phyloP scores from a whole-genome alignment of 2,329 filamentous ascomycete species.

The Colletotrichum somersetense region DNA sequence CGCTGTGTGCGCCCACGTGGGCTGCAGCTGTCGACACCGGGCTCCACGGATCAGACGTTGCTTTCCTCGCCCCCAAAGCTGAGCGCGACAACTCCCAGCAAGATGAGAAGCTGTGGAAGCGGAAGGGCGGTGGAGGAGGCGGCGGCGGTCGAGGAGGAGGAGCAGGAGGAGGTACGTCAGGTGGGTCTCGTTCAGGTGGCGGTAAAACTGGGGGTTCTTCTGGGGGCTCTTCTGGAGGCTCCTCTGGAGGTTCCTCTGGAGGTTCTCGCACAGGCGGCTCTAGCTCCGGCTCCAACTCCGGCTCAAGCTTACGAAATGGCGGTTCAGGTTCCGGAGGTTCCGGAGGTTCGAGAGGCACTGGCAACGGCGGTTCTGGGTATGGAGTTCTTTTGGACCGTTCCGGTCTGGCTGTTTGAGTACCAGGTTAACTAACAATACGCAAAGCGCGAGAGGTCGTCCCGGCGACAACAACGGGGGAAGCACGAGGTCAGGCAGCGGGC shows the following conservation, averaged over 20 bases:
- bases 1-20: slow-evolving; percentile 43
- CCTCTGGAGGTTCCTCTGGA: slow-evolving; percentile 43
- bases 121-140: slow-evolving; percentile 70
- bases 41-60: slow-evolving; percentile 37
- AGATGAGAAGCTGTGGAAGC: slow-evolving; percentile 67
- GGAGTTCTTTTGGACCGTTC: slow-evolving; percentile 19
- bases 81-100: slow-evolving; percentile 41
- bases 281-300: slow-evolving; percentile 29
- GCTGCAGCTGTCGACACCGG: slow-evolving; percentile 46
- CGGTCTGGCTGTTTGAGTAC: background rate
- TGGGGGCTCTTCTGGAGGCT: slow-evolving; percentile 45
- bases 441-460: slow-evolving; percentile 28
- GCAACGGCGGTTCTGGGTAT: slow-evolving; percentile 41
- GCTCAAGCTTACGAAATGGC: slow-evolving; percentile 45
- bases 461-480: slow-evolving; percentile 59
- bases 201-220: slow-evolving; percentile 38
- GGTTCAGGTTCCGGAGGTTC: slow-evolving; percentile 43
- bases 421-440: background rate
- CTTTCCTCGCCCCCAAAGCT: slow-evolving; percentile 29
- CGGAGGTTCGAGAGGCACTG: slow-evolving; percentile 26
- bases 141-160: slow-evolving; percentile 58
- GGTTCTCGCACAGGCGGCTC: slow-evolving; percentile 20
- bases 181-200: slow-evolving; percentile 42
- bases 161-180: slow-evolving; percentile 42
- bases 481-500: slow-evolving; percentile 70